A percentile compares a stretch with the other conserved stretches of the same genome.
phyloP scores from a whole-genome alignment of 352 stramenopile genomes.

The Globisporangium nodosum region DNA sequence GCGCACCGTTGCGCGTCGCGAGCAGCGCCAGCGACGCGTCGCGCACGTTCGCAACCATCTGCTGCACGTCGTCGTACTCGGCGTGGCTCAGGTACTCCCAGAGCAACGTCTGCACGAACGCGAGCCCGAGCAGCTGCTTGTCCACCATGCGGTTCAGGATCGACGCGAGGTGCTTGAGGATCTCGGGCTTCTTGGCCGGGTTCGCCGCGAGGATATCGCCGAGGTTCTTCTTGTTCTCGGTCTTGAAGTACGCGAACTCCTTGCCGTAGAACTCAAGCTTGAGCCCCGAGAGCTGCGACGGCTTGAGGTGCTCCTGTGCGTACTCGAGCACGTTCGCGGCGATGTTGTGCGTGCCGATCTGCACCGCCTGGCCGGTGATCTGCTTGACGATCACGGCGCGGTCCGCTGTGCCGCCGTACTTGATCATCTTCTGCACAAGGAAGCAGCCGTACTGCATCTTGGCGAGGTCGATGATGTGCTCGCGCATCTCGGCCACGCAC shows the following conservation, averaged over 20 bases:
- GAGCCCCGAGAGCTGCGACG: constrained; percentile 78
- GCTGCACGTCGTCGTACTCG: constrained; percentile 69
- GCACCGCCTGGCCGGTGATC: constrained; percentile 90
- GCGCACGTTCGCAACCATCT: constrained; percentile 82
- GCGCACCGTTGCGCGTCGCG: constrained; percentile 82
- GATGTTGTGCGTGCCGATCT: constrained; percentile 93
- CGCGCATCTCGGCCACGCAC: constrained; percentile 89
- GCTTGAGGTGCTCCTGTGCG: constrained; percentile 81
- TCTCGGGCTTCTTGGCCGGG: constrained; percentile 62
- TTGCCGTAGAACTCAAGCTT: constrained; percentile 89
- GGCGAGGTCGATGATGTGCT: constrained; percentile 89
- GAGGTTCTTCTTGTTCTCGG: constrained; percentile 81
- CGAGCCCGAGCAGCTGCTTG: constrained; percentile 85
- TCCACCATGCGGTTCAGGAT: constrained; percentile 85
- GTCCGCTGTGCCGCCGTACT: constrained; percentile 88
- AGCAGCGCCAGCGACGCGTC: constrained; percentile 83
- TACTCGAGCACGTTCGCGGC: constrained; percentile 92
- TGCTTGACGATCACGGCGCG: constrained; percentile 83
- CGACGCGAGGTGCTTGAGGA: constrained; percentile 60
- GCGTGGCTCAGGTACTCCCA: constrained; percentile 89
- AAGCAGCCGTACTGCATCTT: constrained; percentile 98
- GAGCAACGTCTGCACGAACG: constrained; percentile 86
- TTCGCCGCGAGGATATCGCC: constrained; percentile 62
- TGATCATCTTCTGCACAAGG: constrained; percentile 96
- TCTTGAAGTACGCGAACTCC: constrained; percentile 85